A percentile compares a stretch with the other conserved stretches of the same genome.
These are phyloP conservation scores for Bretschneidera sinensis DNA, from an alignment of 345 rosid genomes.

Conservation along the genomic window DNA sequence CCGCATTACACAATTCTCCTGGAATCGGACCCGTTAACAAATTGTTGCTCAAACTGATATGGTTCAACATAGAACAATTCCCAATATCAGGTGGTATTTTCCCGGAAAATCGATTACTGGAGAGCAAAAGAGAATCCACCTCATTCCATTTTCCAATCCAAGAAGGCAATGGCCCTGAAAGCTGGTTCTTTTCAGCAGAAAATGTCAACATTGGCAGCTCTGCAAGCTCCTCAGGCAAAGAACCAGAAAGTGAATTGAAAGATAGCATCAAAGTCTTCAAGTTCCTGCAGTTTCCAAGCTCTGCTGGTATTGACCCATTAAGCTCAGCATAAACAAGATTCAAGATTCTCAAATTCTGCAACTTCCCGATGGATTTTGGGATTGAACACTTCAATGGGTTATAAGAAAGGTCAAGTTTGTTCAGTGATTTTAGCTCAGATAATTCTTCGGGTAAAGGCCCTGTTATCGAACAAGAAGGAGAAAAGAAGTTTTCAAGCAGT, in stretches of 20 bases:
- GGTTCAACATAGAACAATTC: slow-evolving; percentile 50
- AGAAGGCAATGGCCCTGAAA: slow-evolving; percentile 63
- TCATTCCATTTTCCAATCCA: slow-evolving; percentile 74
- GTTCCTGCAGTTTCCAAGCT: slow-evolving; percentile 60
- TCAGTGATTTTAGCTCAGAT: slow-evolving; percentile 36
- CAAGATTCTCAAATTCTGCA: slow-evolving; percentile 44
- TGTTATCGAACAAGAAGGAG: slow-evolving; percentile 50
- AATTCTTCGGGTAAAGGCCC: slow-evolving; percentile 77
- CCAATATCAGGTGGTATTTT: slow-evolving; percentile 55
- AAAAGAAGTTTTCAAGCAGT: slow-evolving; percentile 42
- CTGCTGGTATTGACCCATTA: slow-evolving; percentile 63
- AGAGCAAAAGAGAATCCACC: slow-evolving; percentile 54
- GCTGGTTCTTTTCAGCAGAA: slow-evolving; percentile 67
- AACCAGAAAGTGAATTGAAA: slow-evolving; percentile 64
- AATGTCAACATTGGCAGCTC: slow-evolving; percentile 54
- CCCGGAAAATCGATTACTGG: slow-evolving; percentile 55
- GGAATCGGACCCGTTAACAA: slow-evolving; percentile 61
- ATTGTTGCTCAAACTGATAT: slow-evolving; percentile 54
- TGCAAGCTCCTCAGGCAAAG: slow-evolving; percentile 61
- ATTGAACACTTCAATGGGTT: slow-evolving; percentile 71
- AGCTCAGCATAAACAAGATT: slow-evolving; percentile 57
- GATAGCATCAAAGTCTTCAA: slow-evolving; percentile 65
- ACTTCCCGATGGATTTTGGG: slow-evolving; percentile 52
- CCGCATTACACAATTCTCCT: slow-evolving; percentile 58
- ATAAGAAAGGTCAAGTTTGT: slow-evolving; percentile 69